Conservation (phyloP, 495 filamentous ascomycete species). For the Xylaria longipes region DNA sequence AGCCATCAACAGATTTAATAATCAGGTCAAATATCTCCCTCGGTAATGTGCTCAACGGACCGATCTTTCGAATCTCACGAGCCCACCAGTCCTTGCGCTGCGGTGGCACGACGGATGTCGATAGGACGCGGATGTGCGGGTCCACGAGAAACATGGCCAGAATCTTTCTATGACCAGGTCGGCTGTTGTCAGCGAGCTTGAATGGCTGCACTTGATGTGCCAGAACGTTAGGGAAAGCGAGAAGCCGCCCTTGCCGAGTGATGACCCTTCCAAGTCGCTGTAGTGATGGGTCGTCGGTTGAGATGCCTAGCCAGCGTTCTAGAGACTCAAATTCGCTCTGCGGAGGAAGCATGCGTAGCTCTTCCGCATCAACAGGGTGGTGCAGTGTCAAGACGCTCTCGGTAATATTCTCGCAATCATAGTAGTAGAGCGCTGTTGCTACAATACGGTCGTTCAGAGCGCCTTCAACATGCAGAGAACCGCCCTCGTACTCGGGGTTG, state of each 20-base stretch:
- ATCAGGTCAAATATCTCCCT: constrained; percentile 37
- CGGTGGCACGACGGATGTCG: constrained; percentile 63
- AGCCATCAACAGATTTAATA: constrained; percentile 29
- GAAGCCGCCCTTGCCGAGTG: constrained; percentile 42
- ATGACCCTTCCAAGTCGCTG: constrained; percentile 45
- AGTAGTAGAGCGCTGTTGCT: constrained; percentile 67
- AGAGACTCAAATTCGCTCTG: constrained; percentile 34
- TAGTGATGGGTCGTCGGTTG: constrained; percentile 29
- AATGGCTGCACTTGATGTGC: constrained; percentile 62
- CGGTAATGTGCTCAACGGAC: constrained; percentile 25
- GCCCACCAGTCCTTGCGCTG: constrained; percentile 55
- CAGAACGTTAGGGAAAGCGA: constrained; percentile 51
- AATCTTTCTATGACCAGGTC: constrained; percentile 62
- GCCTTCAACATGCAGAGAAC: constrained; percentile 58
- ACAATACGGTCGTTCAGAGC: constrained; percentile 63
- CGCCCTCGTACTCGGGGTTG: constrained; percentile 49
- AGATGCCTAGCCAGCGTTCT: constrained; percentile 32
- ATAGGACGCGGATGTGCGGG: constrained; percentile 56
- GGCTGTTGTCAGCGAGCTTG: constrained; percentile 50
- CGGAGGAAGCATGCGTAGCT: constrained; percentile 26
- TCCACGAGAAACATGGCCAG: constrained; percentile 66
- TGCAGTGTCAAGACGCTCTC: constrained; percentile 60
- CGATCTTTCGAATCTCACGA: constrained; percentile 33
- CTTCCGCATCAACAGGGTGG: constrained; percentile 36
- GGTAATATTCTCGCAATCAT: constrained; percentile 67